A percentile compares a stretch with the other conserved stretches of the same genome.
These are phyloP conservation scores for Phytophthora podocarpi DNA, from an alignment of 352 stramenopile species.

Conservation along the genomic window DNA sequence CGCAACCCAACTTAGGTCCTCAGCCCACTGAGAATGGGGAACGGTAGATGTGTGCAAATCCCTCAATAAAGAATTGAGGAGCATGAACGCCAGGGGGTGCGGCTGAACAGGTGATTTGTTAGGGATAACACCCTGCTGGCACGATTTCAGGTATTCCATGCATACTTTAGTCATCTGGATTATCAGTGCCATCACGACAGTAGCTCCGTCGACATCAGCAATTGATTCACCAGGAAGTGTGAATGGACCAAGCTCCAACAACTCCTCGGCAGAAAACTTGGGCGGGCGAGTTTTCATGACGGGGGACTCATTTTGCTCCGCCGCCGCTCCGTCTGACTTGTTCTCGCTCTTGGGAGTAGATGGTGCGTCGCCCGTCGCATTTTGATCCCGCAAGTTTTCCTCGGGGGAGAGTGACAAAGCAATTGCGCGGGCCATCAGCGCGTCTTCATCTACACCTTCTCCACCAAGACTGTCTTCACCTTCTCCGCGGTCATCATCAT, in stretches of 20 bases:
- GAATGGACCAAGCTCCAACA: constrained; percentile 74
- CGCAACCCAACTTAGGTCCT: constrained; percentile 28
- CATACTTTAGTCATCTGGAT: constrained; percentile 71
- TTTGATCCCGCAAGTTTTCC: constrained; percentile 73
- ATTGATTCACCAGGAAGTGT: constrained; percentile 41
- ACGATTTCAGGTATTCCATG: constrained; percentile 77
- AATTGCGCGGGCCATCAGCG: constrained; percentile 88
- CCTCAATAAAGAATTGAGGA: constrained; percentile 82
- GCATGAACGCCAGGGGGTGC: constrained; percentile 88
- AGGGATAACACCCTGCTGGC: constrained; percentile 64
- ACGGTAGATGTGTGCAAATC: constrained; percentile 44
- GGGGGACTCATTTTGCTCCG: constrained; percentile 12
- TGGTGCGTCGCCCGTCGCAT: constrained; percentile 11
- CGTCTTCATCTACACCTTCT: constrained; percentile 87
- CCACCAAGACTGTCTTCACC: constrained; percentile 52
- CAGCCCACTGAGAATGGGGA: constrained; percentile 18
- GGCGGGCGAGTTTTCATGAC: constrained; percentile 48
- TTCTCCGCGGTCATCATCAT: constrained; percentile 52
- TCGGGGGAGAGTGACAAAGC: constrained; percentile 87
- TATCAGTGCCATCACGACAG: constrained; percentile 60
- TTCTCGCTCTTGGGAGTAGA: constrained; percentile 23
- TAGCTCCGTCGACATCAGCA: constrained; percentile 53
- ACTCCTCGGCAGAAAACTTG: constrained; percentile 72
- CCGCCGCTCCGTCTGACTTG: constrained; percentile 5
- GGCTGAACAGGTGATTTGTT: constrained; percentile 71